Evolutionary conservation across 192 early-diverging fungal genomes (phyloP), one percentile per base, ranked within the genome.

Genomic region (Phlyctochytrium arcticum): DNA sequence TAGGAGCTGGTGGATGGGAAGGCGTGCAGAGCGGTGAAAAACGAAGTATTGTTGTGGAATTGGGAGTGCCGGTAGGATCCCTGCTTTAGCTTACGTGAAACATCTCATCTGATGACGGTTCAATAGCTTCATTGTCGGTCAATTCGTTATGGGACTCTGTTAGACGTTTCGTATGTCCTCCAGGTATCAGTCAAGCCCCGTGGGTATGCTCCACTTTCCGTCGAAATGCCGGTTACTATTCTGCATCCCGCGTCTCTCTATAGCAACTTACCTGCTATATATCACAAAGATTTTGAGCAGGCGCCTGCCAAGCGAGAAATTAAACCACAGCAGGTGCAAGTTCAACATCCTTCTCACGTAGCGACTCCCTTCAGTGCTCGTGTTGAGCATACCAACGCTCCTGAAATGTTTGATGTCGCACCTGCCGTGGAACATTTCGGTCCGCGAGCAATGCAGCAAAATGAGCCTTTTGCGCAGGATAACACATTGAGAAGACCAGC

Each of bases 131-230:
- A 51, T 6, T 67, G 67, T 7, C 34, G 71, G n/a, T 57, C 74
- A 8, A 68, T 81, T 30, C 65, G 70, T 10, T 60, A 60, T 48
- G 70, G 48, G 7, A 39, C 62, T 10, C 60, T 77, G 47, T 31
- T 81, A 24, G 80, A 81, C 34, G 74, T 78, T 30, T 78, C 74
- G 3, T 81, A 73, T 58, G 70, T 71, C 3, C 47, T 81, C 31
- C 68, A 71, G 48, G 76, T 78, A 6, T 46, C 70, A 7, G 57
- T 69, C 15, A 50, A 36, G 24, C 61, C 64, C 12, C 37, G 57
- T 12, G 70, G 74, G 21, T 23, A 7, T 62, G 15, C 32, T 12
- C 44, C 58, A 42, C n/a, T 30, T 2, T 56, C 29, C 50, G 50
- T 76, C 2, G 76, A 78, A 23, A 68, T 81, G 21, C 80, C 80